Percentiles rank a stretch among this genome's conserved stretches.
Conservation (phyloP, 768 basidiomycete species). For the Dioszegia hungarica region DNA sequence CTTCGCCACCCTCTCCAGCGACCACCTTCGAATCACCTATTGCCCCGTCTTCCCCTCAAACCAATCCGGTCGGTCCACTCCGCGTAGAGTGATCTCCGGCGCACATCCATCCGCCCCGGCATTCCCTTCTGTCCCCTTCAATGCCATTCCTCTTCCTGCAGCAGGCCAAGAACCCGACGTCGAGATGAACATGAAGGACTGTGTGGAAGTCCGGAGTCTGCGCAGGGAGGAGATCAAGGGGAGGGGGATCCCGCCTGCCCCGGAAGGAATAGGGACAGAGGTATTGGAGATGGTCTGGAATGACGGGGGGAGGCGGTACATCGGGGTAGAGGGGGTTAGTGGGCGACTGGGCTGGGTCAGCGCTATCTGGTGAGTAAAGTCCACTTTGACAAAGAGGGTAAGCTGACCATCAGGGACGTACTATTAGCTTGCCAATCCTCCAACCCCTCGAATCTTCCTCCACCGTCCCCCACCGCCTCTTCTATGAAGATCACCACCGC, state of each 20-base stretch:
- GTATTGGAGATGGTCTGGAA: constrained; percentile 42
- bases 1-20: constrained; percentile 23
- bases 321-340: constrained; percentile 39
- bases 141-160: constrained; percentile 23
- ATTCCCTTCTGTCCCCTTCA: constrained; percentile 19
- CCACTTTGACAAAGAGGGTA: not conserved
- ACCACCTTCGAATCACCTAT: constrained; percentile 28
- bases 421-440: constrained; percentile 37
- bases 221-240: constrained; percentile 38
- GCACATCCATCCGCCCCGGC: constrained; percentile 1
- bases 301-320: constrained; percentile 38
- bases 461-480: constrained; percentile 26
- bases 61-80: constrained; percentile 26
- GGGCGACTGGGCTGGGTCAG: constrained; percentile 44
- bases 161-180: constrained; percentile 24
- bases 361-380: constrained; percentile 36
- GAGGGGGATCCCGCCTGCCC: constrained; percentile 31
- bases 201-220: constrained; percentile 41
- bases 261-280: constrained; percentile 39
- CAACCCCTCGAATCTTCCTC: constrained; percentile 26
- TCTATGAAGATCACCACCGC: not conserved
- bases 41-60: constrained; percentile 27
- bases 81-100: constrained; percentile 30
- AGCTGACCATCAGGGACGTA: constrained; percentile 31
- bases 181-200: constrained; percentile 39